These are phyloP conservation scores for Podila horticola DNA, from an alignment of 192 early-diverging fungal genomes.

Conservation along the genomic window DNA sequence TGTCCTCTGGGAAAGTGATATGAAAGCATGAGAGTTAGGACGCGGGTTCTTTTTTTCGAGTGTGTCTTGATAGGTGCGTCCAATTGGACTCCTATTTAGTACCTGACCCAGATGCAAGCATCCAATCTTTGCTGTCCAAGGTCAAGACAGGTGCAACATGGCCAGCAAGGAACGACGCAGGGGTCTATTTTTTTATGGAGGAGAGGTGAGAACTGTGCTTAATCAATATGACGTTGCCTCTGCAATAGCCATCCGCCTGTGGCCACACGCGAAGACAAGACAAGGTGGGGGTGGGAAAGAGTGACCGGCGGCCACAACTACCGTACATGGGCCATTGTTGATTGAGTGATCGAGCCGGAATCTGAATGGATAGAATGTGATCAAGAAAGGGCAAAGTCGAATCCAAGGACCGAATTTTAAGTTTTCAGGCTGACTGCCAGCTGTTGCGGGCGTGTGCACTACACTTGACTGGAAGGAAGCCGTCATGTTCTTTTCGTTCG, in stretches of 20 bases:
- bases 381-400: too few species aligned
- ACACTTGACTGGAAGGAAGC: too few species aligned
- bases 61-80: not conserved
- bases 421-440: too few species aligned
- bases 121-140: slow-evolving; percentile 35
- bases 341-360: too few species aligned
- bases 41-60: not conserved
- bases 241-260: not conserved
- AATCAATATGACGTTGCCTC: not conserved
- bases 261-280: too few species aligned
- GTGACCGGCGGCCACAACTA: too few species aligned
- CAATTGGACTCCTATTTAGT: not conserved
- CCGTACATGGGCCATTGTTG: too few species aligned
- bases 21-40: slow-evolving; percentile 1
- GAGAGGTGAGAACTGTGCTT: not conserved
- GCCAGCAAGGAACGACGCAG: slow-evolving; percentile 24
- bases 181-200: not conserved
- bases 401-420: too few species aligned
- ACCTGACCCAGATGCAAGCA: slow-evolving; percentile 51
- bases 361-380: too few species aligned
- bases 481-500: too few species aligned
- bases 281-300: too few species aligned
- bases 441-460: too few species aligned
- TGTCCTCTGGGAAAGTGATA: slow-evolving; percentile 30
- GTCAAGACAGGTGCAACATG: slow-evolving; percentile 41